Base-by-base conservation (phyloP, 345 rosid species). In the Salix suchowensis region DNA sequence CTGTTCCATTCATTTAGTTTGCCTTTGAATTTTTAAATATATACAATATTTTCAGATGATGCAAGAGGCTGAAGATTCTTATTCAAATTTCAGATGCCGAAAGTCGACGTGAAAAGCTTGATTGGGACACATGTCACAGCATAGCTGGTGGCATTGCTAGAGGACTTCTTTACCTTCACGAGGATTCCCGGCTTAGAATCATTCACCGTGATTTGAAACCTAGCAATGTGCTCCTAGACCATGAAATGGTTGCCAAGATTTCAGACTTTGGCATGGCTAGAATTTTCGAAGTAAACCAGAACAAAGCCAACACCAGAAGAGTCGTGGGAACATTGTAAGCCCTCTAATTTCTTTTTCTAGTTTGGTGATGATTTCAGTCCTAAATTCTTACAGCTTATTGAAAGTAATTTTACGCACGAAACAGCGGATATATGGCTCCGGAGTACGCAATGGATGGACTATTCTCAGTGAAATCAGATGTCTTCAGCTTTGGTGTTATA, bases 261-360 rank as follows among this genome's bases (percentile, higher is more conserved):
- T 83, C 90, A 21, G 90, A 87, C 61, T 87, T 85, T 2, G 86
- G 90, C 26, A 79, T 85, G 86, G 90, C 88, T 0, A 85, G 80
- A 19, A 70, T 81, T 32, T 82, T 87, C 40, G 50, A 44, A 0
- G 68, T 67, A 60, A 73, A 82, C 62, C 84, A 85, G 52, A 67
- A 64, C 40, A 42, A 65, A 13, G 80, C 78, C 28, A 77, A 77
- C n/a, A 78, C 87, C 0, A 84, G 64, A 16, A 79, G 76, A 54
- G 76, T 79, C 3, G 84, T 62, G 1, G 85, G 88, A 36, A 82
- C 84, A 42, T 52, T 11, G 86, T 86, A 64, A 79, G 87, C 39
- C 8, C 23, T 10, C 37, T n/a, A 15, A 21, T 4, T 32, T 13
- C 8, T 24, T 5, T 46, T 69, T 12, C 21, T 4, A 46, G 58